Base-by-base conservation (phyloP, 768 basidiomycete genomes). In the Boletus reticuloceps region DNA sequence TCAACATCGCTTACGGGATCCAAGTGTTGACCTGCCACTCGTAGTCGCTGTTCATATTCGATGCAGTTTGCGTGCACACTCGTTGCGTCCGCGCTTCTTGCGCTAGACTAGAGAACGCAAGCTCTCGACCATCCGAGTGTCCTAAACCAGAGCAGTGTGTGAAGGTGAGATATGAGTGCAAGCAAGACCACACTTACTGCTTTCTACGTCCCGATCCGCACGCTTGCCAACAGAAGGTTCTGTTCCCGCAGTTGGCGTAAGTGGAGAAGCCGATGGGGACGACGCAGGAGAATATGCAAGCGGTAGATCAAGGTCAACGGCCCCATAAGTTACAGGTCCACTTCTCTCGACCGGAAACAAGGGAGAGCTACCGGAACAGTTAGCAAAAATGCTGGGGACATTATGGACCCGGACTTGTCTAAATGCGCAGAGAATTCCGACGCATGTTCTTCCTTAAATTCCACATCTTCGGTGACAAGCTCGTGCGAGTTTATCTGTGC, bases 1-100 rank as follows among this genome's bases (percentile, higher is more conserved):
- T 13, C 25, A 17, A 45, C 20, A 42, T 27, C 9, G 43, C 62
- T 53, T 36, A 64, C 62, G 16, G 20, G 43, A 39, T 29, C 49
- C 46, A 31, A 1, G 47, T 20, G 17, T 39, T 29, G 13, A 34
- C 17, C n/a, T 29, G 31, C 56, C 61, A 53, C 2, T 47, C 29
- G 13, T 38, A 14, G 14, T 49, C 45, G 14, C 3, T 25, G 16
- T 32, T 37, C 46, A 13, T 2, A 13, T 11, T 20, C 1, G 16
- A 10, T 12, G 3, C 12, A 16, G 17, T 48, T 36, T 50, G 37
- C 22, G 22, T 25, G 22, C 22, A 2, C 22, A 25, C 22, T 25
- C 5, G 3, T 38, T 17, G 41, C 8, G 10, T 43, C 32, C 8
- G 19, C 7, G 48, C 38, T 37, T 40, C 42, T 13, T 42, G 42